Conservation (phyloP, 2,329 filamentous ascomycete species). For the Exophiala viscosa region DNA sequence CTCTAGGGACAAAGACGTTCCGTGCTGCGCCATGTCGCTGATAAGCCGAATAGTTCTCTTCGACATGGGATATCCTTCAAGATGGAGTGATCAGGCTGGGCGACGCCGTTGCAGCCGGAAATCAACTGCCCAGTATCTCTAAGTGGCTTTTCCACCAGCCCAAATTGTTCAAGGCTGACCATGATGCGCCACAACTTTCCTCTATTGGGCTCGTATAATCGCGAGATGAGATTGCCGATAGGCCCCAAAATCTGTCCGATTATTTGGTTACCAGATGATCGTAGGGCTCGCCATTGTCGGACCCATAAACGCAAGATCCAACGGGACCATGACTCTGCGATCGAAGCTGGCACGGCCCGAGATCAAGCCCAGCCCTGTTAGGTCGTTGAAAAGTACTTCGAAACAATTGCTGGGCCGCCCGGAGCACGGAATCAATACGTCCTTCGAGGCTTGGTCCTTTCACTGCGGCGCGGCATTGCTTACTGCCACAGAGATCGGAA, state of each 20-base stretch:
- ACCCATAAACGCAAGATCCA: background rate
- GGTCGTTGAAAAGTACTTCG: background rate
- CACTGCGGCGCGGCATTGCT: too few species aligned
- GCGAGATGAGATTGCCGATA: slow-evolving; percentile 18
- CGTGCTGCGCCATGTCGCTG: background rate
- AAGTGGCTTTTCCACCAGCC: background rate
- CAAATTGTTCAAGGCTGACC: background rate
- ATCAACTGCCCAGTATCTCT: background rate
- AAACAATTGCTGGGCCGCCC: background rate
- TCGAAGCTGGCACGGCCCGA: slow-evolving; percentile 17
- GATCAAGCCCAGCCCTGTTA: slow-evolving; percentile 2
- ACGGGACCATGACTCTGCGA: slow-evolving; percentile 1
- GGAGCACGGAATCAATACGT: background rate
- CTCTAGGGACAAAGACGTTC: background rate
- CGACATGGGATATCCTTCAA: too few species aligned
- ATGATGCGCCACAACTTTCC: slow-evolving; percentile 8
- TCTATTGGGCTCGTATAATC: background rate
- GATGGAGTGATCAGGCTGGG: too few species aligned
- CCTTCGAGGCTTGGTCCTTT: too few species aligned
- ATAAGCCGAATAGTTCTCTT: too few species aligned
- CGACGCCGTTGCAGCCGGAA: background rate
- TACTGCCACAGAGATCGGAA: too few species aligned
- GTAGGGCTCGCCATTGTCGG: background rate
- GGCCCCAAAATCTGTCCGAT: background rate
- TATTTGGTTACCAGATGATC: slow-evolving; percentile 4